These are phyloP conservation scores for Cryptosporidium sp. DNA, from an alignment of 169 alveolate genomes.

Conservation along the genomic window DNA sequence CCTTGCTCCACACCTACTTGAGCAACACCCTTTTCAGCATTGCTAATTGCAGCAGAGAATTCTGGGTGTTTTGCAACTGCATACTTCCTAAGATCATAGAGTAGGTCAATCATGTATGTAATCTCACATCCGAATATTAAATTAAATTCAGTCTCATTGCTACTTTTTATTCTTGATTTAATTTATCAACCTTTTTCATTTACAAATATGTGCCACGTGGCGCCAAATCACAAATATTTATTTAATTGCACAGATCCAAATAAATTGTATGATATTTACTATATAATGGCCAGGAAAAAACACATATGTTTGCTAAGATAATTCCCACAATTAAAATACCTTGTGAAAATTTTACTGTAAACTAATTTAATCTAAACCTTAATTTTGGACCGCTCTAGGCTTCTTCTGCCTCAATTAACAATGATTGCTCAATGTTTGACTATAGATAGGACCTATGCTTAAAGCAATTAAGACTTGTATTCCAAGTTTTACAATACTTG, in stretches of 20 bases:
- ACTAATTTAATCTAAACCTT: neutral
- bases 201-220: neutral
- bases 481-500: neutral
- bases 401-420: no score
- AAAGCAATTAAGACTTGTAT: no score
- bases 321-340: no score
- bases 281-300: neutral
- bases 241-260: no score
- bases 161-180: neutral
- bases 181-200: neutral
- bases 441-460: neutral
- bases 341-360: no score
- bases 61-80: constrained; percentile 56
- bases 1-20: neutral
- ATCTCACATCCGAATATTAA: neutral
- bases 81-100: constrained; percentile 46
- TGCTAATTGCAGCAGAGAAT: neutral
- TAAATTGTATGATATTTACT: no score
- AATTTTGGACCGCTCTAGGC: neutral
- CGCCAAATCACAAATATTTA: neutral
- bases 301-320: neutral
- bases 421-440: neutral
- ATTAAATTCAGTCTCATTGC: neutral
- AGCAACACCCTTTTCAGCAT: constrained; percentile 35
- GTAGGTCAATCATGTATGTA: constrained; percentile 46